Evolutionary conservation across 1,139 yeast genomes (phyloP).

Genomic region (Scheffersomyces illinoinensis): DNA sequence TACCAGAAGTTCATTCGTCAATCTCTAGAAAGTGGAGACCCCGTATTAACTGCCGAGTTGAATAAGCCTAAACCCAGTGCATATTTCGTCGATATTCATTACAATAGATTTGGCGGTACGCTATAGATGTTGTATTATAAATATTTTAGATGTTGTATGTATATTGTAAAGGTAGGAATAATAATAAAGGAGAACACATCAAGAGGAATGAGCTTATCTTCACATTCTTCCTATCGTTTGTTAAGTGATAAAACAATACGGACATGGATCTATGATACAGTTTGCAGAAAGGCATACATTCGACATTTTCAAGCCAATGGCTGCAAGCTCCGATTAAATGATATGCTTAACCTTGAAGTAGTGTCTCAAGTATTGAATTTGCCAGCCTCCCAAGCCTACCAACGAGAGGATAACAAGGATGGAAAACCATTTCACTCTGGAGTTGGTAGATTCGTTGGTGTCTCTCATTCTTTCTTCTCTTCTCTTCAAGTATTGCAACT

Average conservation of each 20-base stretch:
- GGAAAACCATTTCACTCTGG: constrained; percentile 85
- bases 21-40: neutral
- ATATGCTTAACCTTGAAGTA: constrained; percentile 95
- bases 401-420: constrained; percentile 65
- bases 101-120: neutral
- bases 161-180: neutral
- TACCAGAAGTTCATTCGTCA: neutral
- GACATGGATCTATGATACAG: neutral
- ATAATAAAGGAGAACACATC: neutral
- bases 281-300: neutral
- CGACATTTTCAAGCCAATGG: neutral
- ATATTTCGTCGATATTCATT: neutral
- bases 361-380: constrained; percentile 84
- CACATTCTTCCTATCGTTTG: neutral
- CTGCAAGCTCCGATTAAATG: constrained; percentile 46
- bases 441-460: constrained; percentile 91
- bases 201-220: neutral
- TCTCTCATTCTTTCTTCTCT: constrained; percentile 94
- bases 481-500: constrained; percentile 75
- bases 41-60: neutral
- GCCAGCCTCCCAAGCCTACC: constrained; percentile 86
- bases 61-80: neutral
- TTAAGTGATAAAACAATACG: neutral
- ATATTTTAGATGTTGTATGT: neutral
- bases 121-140: neutral